Evolutionary conservation across 148 eudicot genomes (phyloP), one percentile per base, ranked within the genome.

Genomic region (Chenopodium album): DNA sequence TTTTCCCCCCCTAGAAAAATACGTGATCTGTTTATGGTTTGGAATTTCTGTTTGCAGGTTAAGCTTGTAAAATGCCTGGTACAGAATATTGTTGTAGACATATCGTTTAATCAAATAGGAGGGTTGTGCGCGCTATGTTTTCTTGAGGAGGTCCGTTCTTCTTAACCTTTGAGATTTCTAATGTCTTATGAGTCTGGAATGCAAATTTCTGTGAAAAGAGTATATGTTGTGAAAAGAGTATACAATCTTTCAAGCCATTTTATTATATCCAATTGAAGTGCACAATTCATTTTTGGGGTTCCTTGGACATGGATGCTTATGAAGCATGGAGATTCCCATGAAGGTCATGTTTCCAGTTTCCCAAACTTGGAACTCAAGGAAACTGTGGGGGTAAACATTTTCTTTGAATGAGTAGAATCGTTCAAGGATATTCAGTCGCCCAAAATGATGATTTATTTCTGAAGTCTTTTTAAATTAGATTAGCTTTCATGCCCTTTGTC

Each of bases 11-110:
- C 44, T 7, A 41, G 5, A 41, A 41, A 41, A 41, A 80, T 52
- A 7, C 31, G 75, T 29, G 28, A 78, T 76, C 71, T 32, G n/a
- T 76, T 78, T 62, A 63, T 71, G 48, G 65, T 31, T 81, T 79
- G 63, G 29, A 76, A 54, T 76, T 69, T 87, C 76, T 85, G 73
- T 76, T 87, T 87, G 86, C 99, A 97, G 99, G 99, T 97, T 79
- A 97, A 94, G 86, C 86, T 97, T 78, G 97, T 97, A 65, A 97
- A 97, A 82, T 97, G 99, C 91, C 87, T 97, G 84, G 92, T 97
- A 29, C 92, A 97, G 85, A 91, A 92, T 87, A 92, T 97, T 64
- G 94, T 97, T 64, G 99, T 97, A 80, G 99, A 97, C 90, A 89
- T 97, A 83, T 92, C 99, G 76, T 90, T 97, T 75, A 94, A 91